These are phyloP conservation scores for Candida buenavistaensis DNA, from an alignment of 1,139 yeast species.

Conservation along the genomic window DNA sequence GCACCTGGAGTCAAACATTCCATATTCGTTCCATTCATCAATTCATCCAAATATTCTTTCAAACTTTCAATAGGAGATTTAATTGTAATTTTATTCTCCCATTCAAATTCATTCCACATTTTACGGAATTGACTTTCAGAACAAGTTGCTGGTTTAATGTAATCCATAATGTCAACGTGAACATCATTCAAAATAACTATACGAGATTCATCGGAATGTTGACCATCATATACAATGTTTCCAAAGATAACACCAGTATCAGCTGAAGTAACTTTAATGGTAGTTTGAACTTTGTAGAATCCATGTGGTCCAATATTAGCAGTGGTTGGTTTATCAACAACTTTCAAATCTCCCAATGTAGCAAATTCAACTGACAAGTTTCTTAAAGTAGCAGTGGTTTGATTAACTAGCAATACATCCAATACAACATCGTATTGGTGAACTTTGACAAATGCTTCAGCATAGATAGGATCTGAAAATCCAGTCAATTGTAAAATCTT, in stretches of 20 bases:
- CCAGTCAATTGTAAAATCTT: slow-evolving; percentile 94
- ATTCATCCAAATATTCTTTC: slow-evolving; percentile 74
- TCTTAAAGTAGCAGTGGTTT: slow-evolving; percentile 86
- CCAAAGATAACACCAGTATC: slow-evolving; percentile 98
- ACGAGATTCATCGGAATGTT: slow-evolving; percentile 85
- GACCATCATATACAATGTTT: slow-evolving; percentile 94
- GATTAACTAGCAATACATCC: slow-evolving; percentile 92
- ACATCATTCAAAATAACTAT: slow-evolving; percentile 93
- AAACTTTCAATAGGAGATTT: slow-evolving; percentile 68
- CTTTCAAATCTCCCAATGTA: slow-evolving; percentile 92
- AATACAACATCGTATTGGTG: slow-evolving; percentile 95
- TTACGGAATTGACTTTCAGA: slow-evolving; percentile 88
- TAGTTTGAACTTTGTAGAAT: slow-evolving; percentile 84
- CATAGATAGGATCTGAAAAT: slow-evolving; percentile 95
- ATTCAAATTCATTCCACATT: slow-evolving; percentile 99
- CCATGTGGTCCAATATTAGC: slow-evolving; percentile 96
- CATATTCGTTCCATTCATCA: slow-evolving; percentile 89
- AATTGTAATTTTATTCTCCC: slow-evolving; percentile 98
- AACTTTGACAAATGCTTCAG: slow-evolving; percentile 92
- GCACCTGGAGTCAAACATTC: slow-evolving; percentile 92
- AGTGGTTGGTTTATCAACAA: slow-evolving; percentile 90
- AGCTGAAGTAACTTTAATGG: slow-evolving; percentile 93
- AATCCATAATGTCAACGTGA: slow-evolving; percentile 96
- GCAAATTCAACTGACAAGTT: slow-evolving; percentile 95
- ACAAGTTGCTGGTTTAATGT: slow-evolving; percentile 91